A percentile compares a stretch with the other conserved stretches of the same genome.
Conservation (phyloP, 2,329 filamentous ascomycete species). For the Colletotrichum agaves region DNA sequence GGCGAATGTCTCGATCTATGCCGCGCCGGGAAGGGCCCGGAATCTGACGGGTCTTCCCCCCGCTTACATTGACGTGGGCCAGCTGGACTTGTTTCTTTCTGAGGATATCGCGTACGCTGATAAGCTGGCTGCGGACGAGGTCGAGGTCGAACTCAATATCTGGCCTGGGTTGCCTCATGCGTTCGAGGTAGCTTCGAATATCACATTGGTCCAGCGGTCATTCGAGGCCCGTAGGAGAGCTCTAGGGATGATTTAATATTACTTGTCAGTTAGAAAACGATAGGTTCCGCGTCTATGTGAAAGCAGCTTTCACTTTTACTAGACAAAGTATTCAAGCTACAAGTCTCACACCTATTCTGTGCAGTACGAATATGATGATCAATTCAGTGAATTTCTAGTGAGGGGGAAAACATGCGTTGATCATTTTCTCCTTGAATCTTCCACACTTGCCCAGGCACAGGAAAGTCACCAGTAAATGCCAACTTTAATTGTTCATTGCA, state of each 20-base stretch:
- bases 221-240: slow-evolving; percentile 38
- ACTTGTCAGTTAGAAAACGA: too few relatives aligned
- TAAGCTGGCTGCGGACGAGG: slow-evolving; percentile 44
- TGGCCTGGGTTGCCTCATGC: slow-evolving; percentile 53
- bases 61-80: slow-evolving; percentile 52
- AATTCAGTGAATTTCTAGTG: too few relatives aligned
- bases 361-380: too few relatives aligned
- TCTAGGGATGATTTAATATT: slow-evolving; percentile 3
- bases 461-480: too few relatives aligned
- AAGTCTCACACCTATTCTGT: too few relatives aligned
- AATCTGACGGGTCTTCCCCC: slow-evolving; percentile 45
- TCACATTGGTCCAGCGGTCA: slow-evolving; percentile 39
- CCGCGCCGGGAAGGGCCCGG: slow-evolving; percentile 40
- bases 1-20: slow-evolving; percentile 35
- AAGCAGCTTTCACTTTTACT: too few relatives aligned
- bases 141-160: slow-evolving; percentile 52
- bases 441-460: too few relatives aligned
- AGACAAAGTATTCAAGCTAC: too few relatives aligned
- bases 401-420: too few relatives aligned
- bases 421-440: too few relatives aligned
- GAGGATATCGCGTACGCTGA: slow-evolving; percentile 47
- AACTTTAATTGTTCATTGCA: too few relatives aligned
- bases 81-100: slow-evolving; percentile 50
- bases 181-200: slow-evolving; percentile 42
- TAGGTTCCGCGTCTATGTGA: not conserved